Conservation (phyloP, 2,329 filamentous ascomycete genomes). For the Sporothrix variecibatus region DNA sequence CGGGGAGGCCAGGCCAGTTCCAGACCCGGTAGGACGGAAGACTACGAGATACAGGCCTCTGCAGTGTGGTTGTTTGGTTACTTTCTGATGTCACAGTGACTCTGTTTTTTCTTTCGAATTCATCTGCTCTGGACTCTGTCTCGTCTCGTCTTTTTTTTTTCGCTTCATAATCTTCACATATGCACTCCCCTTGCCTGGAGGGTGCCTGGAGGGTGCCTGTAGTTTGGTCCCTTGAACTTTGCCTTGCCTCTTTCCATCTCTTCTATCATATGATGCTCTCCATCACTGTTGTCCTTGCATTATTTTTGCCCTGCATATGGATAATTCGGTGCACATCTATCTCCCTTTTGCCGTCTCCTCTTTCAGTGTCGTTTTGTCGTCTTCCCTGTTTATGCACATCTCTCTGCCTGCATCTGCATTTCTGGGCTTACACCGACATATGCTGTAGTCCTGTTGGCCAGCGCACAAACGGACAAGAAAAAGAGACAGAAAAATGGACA, state of each 20-base stretch:
- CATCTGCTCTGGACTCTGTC: not conserved
- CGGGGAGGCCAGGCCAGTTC: not conserved
- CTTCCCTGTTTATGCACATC: slow-evolving; percentile 10
- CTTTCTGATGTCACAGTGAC: slow-evolving; percentile 16
- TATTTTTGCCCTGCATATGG: not conserved
- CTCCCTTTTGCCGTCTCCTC: not conserved
- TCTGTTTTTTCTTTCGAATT: not conserved
- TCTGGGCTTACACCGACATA: not conserved
- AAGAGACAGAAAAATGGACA: not conserved
- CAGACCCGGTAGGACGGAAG: not conserved
- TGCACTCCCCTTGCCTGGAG: not conserved
- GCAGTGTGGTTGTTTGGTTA: not conserved
- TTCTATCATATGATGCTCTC: not conserved
- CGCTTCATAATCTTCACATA: not conserved
- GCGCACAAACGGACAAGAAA: not conserved
- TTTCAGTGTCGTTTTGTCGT: not conserved
- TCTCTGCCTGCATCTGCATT: not conserved
- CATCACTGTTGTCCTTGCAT: not conserved
- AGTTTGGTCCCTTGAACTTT: not conserved
- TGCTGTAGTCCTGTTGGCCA: not conserved
- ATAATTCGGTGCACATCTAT: not conserved
- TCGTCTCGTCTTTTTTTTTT: slow-evolving; percentile 8
- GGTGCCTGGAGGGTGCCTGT: not conserved
- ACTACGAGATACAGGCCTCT: not conserved
- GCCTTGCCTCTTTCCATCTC: not conserved